Evolutionary conservation across 805 yeast genomes (phyloP).

Genomic region (Saturnispora silvae): DNA sequence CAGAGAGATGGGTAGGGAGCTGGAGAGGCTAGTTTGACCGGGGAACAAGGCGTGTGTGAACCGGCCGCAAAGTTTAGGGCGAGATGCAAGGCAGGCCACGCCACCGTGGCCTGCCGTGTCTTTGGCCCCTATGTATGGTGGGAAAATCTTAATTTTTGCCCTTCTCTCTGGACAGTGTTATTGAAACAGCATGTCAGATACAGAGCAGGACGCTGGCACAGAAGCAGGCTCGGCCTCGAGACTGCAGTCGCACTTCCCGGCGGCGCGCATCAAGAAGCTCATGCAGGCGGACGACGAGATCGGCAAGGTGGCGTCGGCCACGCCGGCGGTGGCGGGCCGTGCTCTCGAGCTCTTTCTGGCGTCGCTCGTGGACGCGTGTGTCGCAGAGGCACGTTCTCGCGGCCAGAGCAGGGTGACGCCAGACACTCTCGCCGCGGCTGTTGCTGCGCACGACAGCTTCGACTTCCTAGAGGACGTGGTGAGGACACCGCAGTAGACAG

Average conservation of each 20-base stretch:
- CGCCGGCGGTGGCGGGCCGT: constrained; percentile 95
- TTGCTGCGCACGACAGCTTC: constrained; percentile 77
- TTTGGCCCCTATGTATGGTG: too few relatives aligned
- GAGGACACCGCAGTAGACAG: constrained; percentile 20
- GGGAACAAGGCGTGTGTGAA: too few relatives aligned
- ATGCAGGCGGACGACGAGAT: constrained; percentile 98
- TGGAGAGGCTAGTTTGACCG: too few relatives aligned
- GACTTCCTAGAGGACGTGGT: constrained; percentile 76
- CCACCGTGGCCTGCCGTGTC: too few relatives aligned
- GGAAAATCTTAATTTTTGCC: too few relatives aligned
- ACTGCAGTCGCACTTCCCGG: constrained; percentile 51
- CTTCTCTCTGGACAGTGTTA: too few relatives aligned
- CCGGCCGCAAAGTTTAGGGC: too few relatives aligned
- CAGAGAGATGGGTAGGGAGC: too few relatives aligned
- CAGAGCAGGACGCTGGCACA: too few relatives aligned
- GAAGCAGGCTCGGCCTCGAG: constrained; percentile 30
- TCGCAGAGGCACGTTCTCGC: constrained; percentile 60
- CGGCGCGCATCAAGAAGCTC: constrained; percentile 88
- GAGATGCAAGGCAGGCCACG: too few relatives aligned
- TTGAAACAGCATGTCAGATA: too few relatives aligned
- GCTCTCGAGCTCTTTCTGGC: constrained; percentile 90
- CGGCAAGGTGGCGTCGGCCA: constrained; percentile 97
- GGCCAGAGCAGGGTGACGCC: constrained; percentile 78
- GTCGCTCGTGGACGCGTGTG: constrained; percentile 74
- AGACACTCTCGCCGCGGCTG: constrained; percentile 74